phyloP scores from a whole-genome alignment of 2,329 filamentous ascomycete species.

The Xylariomycetidae sp. region DNA sequence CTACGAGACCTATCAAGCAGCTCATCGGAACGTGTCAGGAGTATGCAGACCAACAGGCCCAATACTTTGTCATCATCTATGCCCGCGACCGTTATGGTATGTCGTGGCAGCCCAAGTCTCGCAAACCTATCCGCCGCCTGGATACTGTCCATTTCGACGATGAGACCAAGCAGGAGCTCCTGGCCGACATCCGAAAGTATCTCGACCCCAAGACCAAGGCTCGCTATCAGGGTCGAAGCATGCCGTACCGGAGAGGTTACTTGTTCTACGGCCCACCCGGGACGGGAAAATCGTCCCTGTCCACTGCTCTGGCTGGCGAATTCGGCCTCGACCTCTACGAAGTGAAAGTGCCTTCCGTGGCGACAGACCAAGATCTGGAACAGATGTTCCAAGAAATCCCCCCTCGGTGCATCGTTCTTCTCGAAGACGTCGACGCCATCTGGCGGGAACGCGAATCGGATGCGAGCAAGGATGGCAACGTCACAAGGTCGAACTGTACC shows the following conservation, averaged over 20 bases:
- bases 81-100: conserved; percentile 40
- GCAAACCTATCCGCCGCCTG: conserved; percentile 43
- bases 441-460: conserved; percentile 35
- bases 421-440: conserved; percentile 53
- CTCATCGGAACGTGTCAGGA: conserved; percentile 44
- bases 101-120: conserved; percentile 44
- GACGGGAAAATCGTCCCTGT: conserved; percentile 69
- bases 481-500: conserved; percentile 38
- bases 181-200: conserved; percentile 48
- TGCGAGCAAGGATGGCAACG: conserved; percentile 18
- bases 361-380: conserved; percentile 22
- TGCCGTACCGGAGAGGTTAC: conserved; percentile 57
- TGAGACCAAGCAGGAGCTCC: conserved; percentile 39
- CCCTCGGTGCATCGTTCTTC: conserved; percentile 39
- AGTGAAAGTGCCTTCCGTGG: conserved; percentile 46
- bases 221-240: conserved; percentile 62
- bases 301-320: conserved; percentile 65
- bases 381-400: conserved; percentile 23
- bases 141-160: conserved; percentile 49
- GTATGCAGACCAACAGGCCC: conserved; percentile 41
- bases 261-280: conserved; percentile 69
- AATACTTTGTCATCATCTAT: conserved; percentile 48
- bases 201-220: conserved; percentile 39
- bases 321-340: conserved; percentile 72
- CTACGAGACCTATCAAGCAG: conserved; percentile 41